These are phyloP conservation scores for Rosellinia necatrix DNA, from an alignment of 2,329 filamentous ascomycete species.

Conservation along the genomic window DNA sequence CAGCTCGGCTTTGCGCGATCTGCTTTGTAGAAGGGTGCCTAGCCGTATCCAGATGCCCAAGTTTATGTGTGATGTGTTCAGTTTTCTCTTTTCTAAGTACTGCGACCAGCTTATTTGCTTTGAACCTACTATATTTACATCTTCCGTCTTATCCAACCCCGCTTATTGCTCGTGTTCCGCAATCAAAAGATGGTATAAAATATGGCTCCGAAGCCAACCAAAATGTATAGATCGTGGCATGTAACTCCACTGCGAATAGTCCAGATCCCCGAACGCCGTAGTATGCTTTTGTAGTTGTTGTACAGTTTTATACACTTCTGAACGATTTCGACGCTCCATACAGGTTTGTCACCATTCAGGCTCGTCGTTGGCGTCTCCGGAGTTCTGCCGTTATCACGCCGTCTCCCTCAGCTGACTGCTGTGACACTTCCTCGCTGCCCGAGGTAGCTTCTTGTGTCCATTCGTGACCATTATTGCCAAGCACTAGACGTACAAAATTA, in stretches of 20 bases:
- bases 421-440: constrained; percentile 31
- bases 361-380: constrained; percentile 28
- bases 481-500: constrained; percentile 45
- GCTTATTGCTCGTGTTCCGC: neutral
- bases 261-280: constrained; percentile 15
- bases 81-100: too few relatives aligned
- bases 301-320: constrained; percentile 1
- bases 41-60: too few relatives aligned
- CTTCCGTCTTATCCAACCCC: neutral
- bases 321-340: constrained; percentile 8
- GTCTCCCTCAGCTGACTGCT: constrained; percentile 25
- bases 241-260: neutral
- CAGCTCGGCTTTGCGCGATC: too few relatives aligned
- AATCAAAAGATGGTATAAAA: neutral
- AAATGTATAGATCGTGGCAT: neutral
- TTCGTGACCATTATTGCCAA: constrained; percentile 72
- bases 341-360: constrained; percentile 12
- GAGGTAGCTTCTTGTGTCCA: constrained; percentile 35
- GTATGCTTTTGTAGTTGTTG: constrained; percentile 4
- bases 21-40: too few relatives aligned
- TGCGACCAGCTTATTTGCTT: too few relatives aligned
- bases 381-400: constrained; percentile 27
- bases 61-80: too few relatives aligned
- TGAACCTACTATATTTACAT: too few relatives aligned
- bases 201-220: neutral